Percentiles rank a stretch among this genome's conserved stretches.
Conservation (phyloP, 176 grass and related monocot species). For the Raddia guianensis region DNA sequence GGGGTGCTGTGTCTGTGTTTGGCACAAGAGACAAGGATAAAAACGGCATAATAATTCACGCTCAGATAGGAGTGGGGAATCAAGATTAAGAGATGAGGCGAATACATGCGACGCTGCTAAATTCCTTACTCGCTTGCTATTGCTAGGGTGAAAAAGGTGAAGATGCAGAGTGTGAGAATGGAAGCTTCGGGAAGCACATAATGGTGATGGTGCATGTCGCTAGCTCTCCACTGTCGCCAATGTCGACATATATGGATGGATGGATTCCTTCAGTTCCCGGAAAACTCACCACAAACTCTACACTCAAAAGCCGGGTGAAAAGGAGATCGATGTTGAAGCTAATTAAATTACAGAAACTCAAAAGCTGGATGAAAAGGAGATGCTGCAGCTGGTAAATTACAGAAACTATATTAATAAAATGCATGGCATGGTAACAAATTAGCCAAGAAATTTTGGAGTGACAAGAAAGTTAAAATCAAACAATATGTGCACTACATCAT, state of each 20-base stretch:
- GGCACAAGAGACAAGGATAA: not conserved
- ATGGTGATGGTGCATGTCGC: not conserved
- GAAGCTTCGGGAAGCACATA: slow-evolving; percentile 15
- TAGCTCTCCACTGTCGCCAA: not conserved
- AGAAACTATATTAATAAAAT: too few relatives aligned
- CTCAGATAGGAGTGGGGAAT: not conserved
- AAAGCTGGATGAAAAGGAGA: not conserved
- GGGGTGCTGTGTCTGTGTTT: not conserved
- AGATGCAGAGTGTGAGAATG: slow-evolving; percentile 2
- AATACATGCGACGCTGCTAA: not conserved
- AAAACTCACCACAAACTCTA: not conserved
- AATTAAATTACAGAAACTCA: too few relatives aligned
- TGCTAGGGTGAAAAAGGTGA: not conserved
- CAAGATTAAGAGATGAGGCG: not conserved
- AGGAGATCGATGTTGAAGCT: not conserved
- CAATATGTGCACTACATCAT: not conserved
- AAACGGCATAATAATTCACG: not conserved
- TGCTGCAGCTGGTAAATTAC: too few relatives aligned
- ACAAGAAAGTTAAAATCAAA: not conserved
- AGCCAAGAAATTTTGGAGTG: not conserved
- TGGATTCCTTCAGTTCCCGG: not conserved
- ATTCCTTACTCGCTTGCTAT: not conserved
- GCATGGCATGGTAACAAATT: not conserved
- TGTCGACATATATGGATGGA: slow-evolving; percentile 30
- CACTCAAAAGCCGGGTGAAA: not conserved